Percentiles rank a stretch among this genome's conserved stretches.
phyloP scores from a whole-genome alignment of 805 yeast species.

The Lachancea quebecensis region DNA sequence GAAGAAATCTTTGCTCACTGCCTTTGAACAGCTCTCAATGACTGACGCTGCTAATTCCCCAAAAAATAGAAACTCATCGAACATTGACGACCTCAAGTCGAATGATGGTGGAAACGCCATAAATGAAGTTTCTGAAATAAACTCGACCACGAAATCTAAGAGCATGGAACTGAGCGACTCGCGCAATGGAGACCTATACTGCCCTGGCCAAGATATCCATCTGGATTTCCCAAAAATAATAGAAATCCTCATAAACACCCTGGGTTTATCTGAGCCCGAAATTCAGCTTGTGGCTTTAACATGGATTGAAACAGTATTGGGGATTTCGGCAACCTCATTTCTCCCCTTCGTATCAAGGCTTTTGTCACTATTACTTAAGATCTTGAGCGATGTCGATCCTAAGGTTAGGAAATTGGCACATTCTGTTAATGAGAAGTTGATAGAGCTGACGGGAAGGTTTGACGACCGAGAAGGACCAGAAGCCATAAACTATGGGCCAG shows the following conservation, averaged over 20 bases:
- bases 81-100: neutral
- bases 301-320: slow-evolving; percentile 74
- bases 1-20: slow-evolving; percentile 26
- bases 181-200: slow-evolving; percentile 48
- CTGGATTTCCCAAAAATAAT: slow-evolving; percentile 76
- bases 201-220: slow-evolving; percentile 74
- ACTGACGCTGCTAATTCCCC: slow-evolving; percentile 1
- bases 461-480: slow-evolving; percentile 20
- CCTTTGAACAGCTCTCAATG: slow-evolving; percentile 19
- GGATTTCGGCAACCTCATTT: slow-evolving; percentile 66
- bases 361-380: slow-evolving; percentile 57
- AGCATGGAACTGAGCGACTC: slow-evolving; percentile 3
- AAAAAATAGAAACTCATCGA: slow-evolving; percentile 1
- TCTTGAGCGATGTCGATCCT: slow-evolving; percentile 48
- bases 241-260: slow-evolving; percentile 71
- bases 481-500: slow-evolving; percentile 38
- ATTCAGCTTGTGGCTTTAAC: slow-evolving; percentile 72
- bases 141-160: neutral
- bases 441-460: slow-evolving; percentile 37
- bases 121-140: neutral
- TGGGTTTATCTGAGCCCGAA: slow-evolving; percentile 66
- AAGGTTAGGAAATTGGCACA: slow-evolving; percentile 48
- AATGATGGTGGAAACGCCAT: slow-evolving; percentile 1
- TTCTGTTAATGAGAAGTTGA: slow-evolving; percentile 48
- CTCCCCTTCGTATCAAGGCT: slow-evolving; percentile 69